phyloP scores from a whole-genome alignment of 768 basidiomycete species.

The Gymnopilus dilepis region DNA sequence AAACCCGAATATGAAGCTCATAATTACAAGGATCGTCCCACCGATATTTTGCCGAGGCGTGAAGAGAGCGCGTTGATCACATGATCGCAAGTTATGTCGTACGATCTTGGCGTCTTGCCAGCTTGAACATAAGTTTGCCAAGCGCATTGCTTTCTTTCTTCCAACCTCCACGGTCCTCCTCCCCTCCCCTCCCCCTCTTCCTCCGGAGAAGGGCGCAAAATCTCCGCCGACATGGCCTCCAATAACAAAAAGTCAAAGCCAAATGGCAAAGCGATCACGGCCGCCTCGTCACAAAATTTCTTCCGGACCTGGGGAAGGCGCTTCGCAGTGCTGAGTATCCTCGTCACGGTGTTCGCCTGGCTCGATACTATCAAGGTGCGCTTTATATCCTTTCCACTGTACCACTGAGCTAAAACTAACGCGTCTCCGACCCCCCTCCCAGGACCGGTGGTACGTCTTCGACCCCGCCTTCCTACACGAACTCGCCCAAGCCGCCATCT shows the following conservation, averaged over 20 bases:
- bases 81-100: slow-evolving; percentile 2
- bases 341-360: slow-evolving; percentile 49
- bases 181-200: neutral
- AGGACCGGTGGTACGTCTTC: slow-evolving; percentile 91
- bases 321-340: slow-evolving; percentile 34
- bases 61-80: no score
- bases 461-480: slow-evolving; percentile 74
- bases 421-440: neutral
- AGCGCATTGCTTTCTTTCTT: neutral
- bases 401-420: neutral
- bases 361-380: slow-evolving; percentile 70
- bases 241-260: slow-evolving; percentile 19
- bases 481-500: slow-evolving; percentile 77
- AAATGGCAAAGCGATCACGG: neutral
- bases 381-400: neutral
- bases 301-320: slow-evolving; percentile 44
- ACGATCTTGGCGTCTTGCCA: neutral
- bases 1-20: no score
- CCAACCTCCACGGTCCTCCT: neutral
- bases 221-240: slow-evolving; percentile 11
- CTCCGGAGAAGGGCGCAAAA: neutral
- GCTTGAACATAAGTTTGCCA: neutral
- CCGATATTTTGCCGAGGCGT: no score
- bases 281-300: slow-evolving; percentile 18
- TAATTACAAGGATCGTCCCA: no score